A percentile compares a stretch with the other conserved stretches of the same genome.
Conservation (phyloP, 2,329 filamentous ascomycete species). For the Exophiala viscosa region DNA sequence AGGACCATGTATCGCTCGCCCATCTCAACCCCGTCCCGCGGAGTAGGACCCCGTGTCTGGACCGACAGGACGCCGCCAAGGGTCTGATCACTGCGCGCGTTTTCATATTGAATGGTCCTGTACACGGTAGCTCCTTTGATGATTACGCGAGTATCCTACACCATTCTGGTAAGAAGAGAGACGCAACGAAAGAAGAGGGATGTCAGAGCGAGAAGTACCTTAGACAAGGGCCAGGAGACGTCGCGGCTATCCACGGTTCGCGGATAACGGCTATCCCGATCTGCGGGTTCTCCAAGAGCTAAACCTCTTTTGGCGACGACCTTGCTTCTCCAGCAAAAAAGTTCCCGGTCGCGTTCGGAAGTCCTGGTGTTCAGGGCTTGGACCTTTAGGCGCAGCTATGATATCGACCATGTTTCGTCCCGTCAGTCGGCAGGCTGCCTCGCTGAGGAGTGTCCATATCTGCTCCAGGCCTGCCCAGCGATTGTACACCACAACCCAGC, state of each 20-base stretch:
- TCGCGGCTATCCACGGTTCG: conserved; percentile 4
- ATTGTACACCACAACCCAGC: conserved; percentile 7
- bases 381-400: no score
- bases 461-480: background rate
- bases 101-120: conserved; percentile 12
- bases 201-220: background rate
- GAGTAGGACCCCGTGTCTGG: conserved; percentile 6
- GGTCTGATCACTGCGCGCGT: conserved; percentile 12
- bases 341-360: background rate
- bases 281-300: background rate
- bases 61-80: conserved; percentile 6
- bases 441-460: background rate
- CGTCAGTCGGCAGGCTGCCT: background rate
- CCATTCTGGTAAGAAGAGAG: background rate
- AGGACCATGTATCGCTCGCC: conserved; percentile 23
- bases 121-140: background rate
- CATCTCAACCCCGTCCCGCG: conserved; percentile 16
- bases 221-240: background rate
- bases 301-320: background rate
- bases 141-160: background rate
- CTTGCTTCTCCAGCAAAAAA: background rate
- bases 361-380: background rate
- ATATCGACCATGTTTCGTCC: conserved; percentile 11
- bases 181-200: background rate
- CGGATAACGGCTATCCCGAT: background rate